phyloP scores from a whole-genome alignment of 305 asterid genomes.

The Coffea humblotiana region DNA sequence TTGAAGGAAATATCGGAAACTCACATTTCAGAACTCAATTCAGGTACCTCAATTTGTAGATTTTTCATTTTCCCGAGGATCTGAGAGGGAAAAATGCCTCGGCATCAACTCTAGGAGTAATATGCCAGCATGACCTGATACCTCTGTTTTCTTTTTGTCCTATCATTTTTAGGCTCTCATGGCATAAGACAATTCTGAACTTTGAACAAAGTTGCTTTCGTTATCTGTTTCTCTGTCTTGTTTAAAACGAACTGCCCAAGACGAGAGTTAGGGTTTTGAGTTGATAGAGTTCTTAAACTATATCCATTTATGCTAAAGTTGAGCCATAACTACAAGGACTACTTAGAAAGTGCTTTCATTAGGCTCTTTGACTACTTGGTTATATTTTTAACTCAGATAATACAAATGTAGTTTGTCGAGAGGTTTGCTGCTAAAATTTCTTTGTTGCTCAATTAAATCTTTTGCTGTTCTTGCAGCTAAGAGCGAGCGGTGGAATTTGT shows the following conservation, averaged over 20 bases:
- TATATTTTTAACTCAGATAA: background rate
- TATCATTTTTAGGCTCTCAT: background rate
- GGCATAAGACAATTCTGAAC: background rate
- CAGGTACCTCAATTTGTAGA: constrained; percentile 20
- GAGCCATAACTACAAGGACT: background rate
- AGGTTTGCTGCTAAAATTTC: background rate
- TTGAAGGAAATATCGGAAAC: constrained; percentile 29
- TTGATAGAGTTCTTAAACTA: constrained; percentile 1
- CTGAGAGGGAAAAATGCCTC: background rate
- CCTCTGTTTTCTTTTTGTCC: background rate
- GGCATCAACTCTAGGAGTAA: background rate
- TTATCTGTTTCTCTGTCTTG: background rate
- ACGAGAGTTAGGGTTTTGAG: background rate
- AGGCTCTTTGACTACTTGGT: background rate
- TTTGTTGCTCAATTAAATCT: background rate
- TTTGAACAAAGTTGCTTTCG: background rate
- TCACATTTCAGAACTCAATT: constrained; percentile 17
- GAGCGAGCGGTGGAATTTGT: background rate
- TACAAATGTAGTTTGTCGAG: background rate
- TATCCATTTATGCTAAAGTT: background rate
- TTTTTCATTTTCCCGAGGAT: background rate
- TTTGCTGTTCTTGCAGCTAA: constrained; percentile 15
- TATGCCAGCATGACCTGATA: background rate
- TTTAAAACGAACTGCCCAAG: background rate
- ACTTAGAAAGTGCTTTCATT: background rate